These are phyloP conservation scores for Moringa oleifera DNA, from an alignment of 345 rosid genomes.

Conservation along the genomic window DNA sequence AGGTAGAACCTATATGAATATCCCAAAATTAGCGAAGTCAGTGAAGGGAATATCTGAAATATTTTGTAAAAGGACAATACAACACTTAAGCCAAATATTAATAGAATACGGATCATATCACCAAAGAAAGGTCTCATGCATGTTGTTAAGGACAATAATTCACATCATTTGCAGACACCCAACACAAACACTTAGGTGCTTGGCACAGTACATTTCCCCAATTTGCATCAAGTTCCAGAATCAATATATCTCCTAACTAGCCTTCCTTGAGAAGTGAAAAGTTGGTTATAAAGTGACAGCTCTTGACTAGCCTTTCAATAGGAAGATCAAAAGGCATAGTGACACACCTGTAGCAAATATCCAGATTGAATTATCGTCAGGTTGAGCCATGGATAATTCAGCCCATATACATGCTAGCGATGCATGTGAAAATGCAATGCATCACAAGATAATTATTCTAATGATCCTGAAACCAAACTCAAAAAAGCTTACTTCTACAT, in stretches of 20 bases:
- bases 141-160: background rate
- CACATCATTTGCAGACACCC: background rate
- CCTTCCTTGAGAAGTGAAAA: background rate
- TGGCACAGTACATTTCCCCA: background rate
- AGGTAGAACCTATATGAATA: conserved; percentile 32
- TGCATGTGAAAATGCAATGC: background rate
- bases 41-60: background rate
- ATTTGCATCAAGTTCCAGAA: background rate
- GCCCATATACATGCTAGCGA: background rate
- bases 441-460: background rate
- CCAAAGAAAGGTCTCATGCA: background rate
- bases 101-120: background rate
- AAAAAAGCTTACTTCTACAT: too few species aligned
- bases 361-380: too few species aligned
- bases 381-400: background rate
- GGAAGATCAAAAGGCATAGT: too few species aligned
- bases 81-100: background rate
- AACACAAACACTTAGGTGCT: background rate
- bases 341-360: too few species aligned
- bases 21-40: background rate
- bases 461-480: background rate
- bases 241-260: background rate
- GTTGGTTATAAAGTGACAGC: too few species aligned
- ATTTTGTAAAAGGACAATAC: background rate
- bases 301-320: background rate